Conservation (phyloP, 169 alveolate species). For the Plasmodium fragile region DNA sequence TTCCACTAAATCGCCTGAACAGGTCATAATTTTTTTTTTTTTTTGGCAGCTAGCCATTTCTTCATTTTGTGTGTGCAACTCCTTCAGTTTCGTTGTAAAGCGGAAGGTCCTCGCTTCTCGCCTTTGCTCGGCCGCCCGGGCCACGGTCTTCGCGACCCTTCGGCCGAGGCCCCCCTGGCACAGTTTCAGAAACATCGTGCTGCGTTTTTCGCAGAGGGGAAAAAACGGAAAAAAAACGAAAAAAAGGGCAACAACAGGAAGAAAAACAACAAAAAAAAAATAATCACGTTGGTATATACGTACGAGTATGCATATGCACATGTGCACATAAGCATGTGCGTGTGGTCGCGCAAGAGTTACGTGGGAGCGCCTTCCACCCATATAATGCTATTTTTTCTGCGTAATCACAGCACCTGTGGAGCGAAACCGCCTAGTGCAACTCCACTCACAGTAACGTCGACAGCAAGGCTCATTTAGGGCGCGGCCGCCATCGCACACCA, state of each 20-base stretch:
- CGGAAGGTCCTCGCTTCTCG: slow-evolving; percentile 24
- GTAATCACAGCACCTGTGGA: not conserved
- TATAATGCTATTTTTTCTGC: not conserved
- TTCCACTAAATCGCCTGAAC: slow-evolving; percentile 57
- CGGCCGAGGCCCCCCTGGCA: not conserved
- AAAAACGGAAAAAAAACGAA: not conserved
- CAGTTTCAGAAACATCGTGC: slow-evolving; percentile 27
- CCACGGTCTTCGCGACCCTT: not conserved
- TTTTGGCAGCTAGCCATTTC: slow-evolving; percentile 8
- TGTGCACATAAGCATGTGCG: not conserved
- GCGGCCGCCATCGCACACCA: not conserved
- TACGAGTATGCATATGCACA: not conserved
- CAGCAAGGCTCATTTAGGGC: not conserved
- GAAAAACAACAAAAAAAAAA: not conserved
- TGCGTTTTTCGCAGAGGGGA: not conserved
- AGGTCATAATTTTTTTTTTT: slow-evolving; percentile 24
- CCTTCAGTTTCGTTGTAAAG: not conserved
- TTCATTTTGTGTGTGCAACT: slow-evolving; percentile 40
- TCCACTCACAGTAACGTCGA: not conserved
- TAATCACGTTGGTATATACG: not conserved
- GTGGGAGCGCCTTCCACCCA: not conserved
- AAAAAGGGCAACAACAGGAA: not conserved
- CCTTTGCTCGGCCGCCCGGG: not conserved
- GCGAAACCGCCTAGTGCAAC: not conserved
- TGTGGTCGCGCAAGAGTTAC: not conserved